phyloP scores from a whole-genome alignment of 495 filamentous ascomycete species.

The Xeromyces bisporus region DNA sequence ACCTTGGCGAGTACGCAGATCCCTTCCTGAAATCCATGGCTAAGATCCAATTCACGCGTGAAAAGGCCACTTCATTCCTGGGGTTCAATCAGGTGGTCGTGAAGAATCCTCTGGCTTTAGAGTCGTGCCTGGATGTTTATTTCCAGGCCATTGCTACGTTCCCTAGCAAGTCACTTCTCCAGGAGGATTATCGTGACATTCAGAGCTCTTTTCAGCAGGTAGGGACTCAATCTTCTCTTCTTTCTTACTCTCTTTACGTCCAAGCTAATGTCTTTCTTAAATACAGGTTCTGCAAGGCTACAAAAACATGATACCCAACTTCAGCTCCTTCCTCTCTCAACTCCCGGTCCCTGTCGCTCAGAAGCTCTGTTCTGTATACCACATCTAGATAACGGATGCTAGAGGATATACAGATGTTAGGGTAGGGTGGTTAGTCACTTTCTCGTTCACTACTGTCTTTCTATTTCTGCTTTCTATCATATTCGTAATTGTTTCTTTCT shows the following conservation, averaged over 20 bases:
- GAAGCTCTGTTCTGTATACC: constrained; percentile 30
- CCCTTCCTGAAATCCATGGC: constrained; percentile 68
- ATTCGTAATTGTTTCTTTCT: too few species aligned
- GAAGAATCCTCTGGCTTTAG: constrained; percentile 82
- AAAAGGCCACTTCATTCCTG: constrained; percentile 85
- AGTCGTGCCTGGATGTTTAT: constrained; percentile 62
- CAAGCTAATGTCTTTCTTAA: neutral
- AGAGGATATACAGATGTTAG: too few species aligned
- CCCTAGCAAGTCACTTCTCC: constrained; percentile 36
- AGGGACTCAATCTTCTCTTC: constrained; percentile 14
- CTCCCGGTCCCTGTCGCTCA: constrained; percentile 46
- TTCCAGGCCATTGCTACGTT: constrained; percentile 74
- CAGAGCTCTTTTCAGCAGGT: constrained; percentile 36
- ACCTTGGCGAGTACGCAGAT: constrained; percentile 62
- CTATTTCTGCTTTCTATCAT: too few species aligned
- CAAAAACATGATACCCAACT: constrained; percentile 69
- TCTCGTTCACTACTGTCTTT: too few species aligned
- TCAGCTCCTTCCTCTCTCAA: constrained; percentile 58
- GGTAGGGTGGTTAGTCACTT: too few species aligned
- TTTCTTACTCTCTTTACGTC: constrained; percentile 1
- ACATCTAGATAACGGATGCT: constrained; percentile 39
- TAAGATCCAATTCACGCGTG: constrained; percentile 74
- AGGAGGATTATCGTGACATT: constrained; percentile 35
- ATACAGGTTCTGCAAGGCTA: constrained; percentile 63
- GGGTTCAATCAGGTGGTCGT: constrained; percentile 77